These are phyloP conservation scores for Plasmodium ovale DNA, from an alignment of 169 alveolate genomes.

Conservation along the genomic window DNA sequence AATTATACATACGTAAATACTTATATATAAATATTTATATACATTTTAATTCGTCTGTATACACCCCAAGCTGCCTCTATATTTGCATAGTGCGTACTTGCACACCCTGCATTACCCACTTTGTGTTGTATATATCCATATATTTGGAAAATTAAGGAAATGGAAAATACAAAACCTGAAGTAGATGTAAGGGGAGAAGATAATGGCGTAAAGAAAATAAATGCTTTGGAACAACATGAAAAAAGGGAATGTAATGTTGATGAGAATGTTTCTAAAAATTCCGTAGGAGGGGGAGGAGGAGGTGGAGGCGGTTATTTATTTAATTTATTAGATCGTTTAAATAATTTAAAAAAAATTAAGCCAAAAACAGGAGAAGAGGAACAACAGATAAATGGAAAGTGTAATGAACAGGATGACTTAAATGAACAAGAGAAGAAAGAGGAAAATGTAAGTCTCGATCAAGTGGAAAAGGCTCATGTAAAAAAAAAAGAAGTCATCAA, in stretches of 20 bases:
- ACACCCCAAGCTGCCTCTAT: too few relatives aligned
- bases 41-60: too few relatives aligned
- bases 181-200: slow-evolving; percentile 11
- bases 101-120: too few relatives aligned
- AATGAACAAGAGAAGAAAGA: neutral
- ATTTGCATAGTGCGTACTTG: too few relatives aligned
- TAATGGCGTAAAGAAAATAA: neutral
- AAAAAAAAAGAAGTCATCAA: neutral
- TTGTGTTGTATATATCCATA: slow-evolving; percentile 6
- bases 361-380: slow-evolving; percentile 1
- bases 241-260: slow-evolving; percentile 9
- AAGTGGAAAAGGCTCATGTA: neutral
- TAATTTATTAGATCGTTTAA: slow-evolving; percentile 53
- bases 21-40: too few relatives aligned
- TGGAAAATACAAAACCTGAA: slow-evolving; percentile 24
- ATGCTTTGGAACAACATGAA: neutral
- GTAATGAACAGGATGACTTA: neutral
- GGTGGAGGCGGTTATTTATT: slow-evolving; percentile 31
- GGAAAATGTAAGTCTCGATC: neutral
- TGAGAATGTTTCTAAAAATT: neutral
- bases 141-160: neutral
- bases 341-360: slow-evolving; percentile 26
- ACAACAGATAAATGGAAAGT: neutral
- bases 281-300: neutral
- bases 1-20: too few relatives aligned